phyloP scores from a whole-genome alignment of 164 flowering plant species.

The Nelumbo lutea region DNA sequence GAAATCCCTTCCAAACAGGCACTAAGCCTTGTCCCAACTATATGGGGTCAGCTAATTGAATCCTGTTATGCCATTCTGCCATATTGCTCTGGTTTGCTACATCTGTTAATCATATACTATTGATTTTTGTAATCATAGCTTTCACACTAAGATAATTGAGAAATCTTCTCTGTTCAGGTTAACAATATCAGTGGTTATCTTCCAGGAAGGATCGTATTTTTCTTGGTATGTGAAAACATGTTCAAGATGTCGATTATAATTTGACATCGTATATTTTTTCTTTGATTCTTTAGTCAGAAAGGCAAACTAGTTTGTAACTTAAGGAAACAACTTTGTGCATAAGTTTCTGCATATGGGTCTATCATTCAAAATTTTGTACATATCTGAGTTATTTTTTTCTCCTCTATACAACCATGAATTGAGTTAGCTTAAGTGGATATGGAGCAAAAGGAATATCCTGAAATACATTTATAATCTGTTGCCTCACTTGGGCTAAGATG shows the following conservation, averaged over 20 bases:
- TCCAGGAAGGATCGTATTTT: constrained; percentile 96
- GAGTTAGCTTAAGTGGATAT: not conserved
- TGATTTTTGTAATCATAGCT: not conserved
- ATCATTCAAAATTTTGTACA: not conserved
- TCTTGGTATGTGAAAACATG: constrained; percentile 60
- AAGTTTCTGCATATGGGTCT: not conserved
- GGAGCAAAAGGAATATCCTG: not conserved
- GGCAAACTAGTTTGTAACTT: not conserved
- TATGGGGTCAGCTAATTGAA: no score
- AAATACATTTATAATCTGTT: not conserved
- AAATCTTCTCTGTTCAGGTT: constrained; percentile 44
- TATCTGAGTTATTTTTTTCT: not conserved
- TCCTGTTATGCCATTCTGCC: no score
- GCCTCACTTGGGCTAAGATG: not conserved
- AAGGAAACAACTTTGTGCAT: not conserved
- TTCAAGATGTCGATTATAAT: not conserved
- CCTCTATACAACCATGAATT: no score
- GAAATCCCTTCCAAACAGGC: no score
- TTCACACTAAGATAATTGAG: constrained; percentile 1
- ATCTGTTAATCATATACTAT: not conserved
- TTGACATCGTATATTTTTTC: not conserved
- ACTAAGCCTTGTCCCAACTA: no score
- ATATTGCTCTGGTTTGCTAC: no score
- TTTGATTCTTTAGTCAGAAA: not conserved
- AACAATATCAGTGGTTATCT: constrained; percentile 98